Base-by-base conservation (phyloP, 768 basidiomycete species). In the Psilocybe cubensis region DNA sequence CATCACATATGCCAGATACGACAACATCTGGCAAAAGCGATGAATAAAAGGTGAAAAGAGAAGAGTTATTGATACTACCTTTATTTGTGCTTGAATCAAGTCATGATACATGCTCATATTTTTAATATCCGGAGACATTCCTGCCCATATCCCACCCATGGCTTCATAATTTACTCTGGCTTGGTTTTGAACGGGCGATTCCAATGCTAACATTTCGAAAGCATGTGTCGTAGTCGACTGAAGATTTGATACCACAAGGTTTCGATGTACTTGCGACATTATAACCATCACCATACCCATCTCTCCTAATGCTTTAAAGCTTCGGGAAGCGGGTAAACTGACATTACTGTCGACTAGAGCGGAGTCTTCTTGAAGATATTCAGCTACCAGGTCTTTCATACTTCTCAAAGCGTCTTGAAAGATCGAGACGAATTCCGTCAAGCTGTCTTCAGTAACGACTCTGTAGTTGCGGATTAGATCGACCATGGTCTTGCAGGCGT, bases 271-370 rank as follows among this genome's bases (percentile, higher is more conserved):
- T 72, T 98, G 96, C 59, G 91, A 88, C 73, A 97, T 90, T 24
- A 94, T 85, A 25, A 95, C 91, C 68, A 96, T 86, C 11, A 93
- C 87, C 78, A 96, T 89, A 4, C 92, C 92, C 80, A 96, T 90
- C 75, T 99, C 97, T 12, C 92, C 88, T 10, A 98, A 77, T 9
- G 97, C 91, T 72, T 97, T 98, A 80, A 97, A 95, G 69, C 94
- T 96, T 56, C 86, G 84, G 53, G 88, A 83, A 45, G 89, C 87
- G 7, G 86, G 86, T n/a, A 89, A 74, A 33, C 88, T 76, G 17
- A 76, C 66, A 52, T 85, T 86, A 18, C 77, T 58, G 61, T 92
- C 87, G 20, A 87, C 66, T 17, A 73, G 54, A 1, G 72, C 58
- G 0, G 89, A 90, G 55, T 84, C 79, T 45, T 88, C 88, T 1